Percentiles rank a stretch among this genome's conserved stretches.
Conservation (phyloP, 2,329 filamentous ascomycete species). For the Talaromyces sp. region DNA sequence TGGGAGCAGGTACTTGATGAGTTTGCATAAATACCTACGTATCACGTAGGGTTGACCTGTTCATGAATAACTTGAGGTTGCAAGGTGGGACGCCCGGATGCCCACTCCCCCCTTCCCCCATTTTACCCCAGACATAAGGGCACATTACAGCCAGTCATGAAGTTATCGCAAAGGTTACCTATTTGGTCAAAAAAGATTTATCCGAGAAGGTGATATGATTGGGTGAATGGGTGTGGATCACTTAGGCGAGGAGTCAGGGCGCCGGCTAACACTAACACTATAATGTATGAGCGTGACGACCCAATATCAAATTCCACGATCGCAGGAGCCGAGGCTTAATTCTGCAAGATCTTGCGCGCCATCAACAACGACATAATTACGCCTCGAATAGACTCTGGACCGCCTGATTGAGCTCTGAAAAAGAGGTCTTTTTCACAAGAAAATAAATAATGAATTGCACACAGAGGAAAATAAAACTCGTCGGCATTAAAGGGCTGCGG, state of each 20-base stretch:
- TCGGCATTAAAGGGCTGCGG: not conserved
- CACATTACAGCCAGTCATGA: not conserved
- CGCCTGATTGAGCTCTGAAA: too few relatives aligned
- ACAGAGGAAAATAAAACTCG: not conserved
- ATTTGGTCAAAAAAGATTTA: not conserved
- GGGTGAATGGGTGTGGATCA: not conserved
- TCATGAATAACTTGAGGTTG: too few relatives aligned
- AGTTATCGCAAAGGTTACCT: slow-evolving; percentile 2
- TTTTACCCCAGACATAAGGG: not conserved
- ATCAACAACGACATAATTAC: not conserved
- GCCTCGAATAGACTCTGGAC: too few relatives aligned
- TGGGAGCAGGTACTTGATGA: too few relatives aligned
- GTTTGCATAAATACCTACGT: too few relatives aligned
- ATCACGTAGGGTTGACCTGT: too few relatives aligned
- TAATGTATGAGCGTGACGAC: not conserved
- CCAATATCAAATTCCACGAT: not conserved
- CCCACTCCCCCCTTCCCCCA: too few relatives aligned
- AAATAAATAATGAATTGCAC: not conserved
- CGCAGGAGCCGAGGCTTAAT: slow-evolving; percentile 1
- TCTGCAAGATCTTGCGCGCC: not conserved
- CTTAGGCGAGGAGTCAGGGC: not conserved
- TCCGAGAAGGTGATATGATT: not conserved
- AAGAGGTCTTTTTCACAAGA: too few relatives aligned
- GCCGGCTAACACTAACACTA: not conserved
- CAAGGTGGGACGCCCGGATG: not conserved